Conservation (phyloP, 805 yeast genomes). For the Myxozyma udenii region DNA sequence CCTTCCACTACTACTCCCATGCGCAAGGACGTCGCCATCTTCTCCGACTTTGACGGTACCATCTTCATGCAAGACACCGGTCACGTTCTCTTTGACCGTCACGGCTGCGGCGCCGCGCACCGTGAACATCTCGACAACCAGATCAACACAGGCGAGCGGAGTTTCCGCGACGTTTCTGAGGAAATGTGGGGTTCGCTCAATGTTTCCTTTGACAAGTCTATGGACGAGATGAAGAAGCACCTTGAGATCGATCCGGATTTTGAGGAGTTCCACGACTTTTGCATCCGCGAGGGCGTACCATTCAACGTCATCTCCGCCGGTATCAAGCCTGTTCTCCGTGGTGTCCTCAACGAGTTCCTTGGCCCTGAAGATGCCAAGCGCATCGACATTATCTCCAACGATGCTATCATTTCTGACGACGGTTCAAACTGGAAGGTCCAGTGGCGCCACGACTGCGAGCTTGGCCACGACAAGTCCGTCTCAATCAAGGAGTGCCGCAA, state of each 20-base stretch:
- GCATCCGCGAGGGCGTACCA: conserved; percentile 40
- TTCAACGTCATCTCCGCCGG: conserved; percentile 47
- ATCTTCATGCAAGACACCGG: conserved; percentile 47
- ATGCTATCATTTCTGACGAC: conserved; percentile 40
- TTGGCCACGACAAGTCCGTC: conserved; percentile 46
- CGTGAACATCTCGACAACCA: conserved; percentile 41
- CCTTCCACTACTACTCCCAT: conserved; percentile 3
- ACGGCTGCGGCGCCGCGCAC: conserved; percentile 42
- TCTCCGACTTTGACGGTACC: conserved; percentile 45
- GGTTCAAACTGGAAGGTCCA: conserved; percentile 42
- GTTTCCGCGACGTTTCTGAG: conserved; percentile 45
- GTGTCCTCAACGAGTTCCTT: conserved; percentile 43
- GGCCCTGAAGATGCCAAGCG: conserved; percentile 37
- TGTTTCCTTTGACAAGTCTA: conserved; percentile 42
- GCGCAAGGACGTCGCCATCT: conserved; percentile 29
- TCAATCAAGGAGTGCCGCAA: conserved; percentile 42
- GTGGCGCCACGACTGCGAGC: conserved; percentile 45
- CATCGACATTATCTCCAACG: conserved; percentile 44
- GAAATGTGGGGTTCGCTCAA: conserved; percentile 45
- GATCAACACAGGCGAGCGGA: conserved; percentile 40
- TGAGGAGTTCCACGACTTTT: conserved; percentile 40
- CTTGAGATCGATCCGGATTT: conserved; percentile 44
- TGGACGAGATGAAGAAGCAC: conserved; percentile 37
- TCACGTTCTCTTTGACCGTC: conserved; percentile 44
- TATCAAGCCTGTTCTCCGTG: conserved; percentile 43